Base-by-base conservation (phyloP, 768 basidiomycete species). In the Nidularia sp. region DNA sequence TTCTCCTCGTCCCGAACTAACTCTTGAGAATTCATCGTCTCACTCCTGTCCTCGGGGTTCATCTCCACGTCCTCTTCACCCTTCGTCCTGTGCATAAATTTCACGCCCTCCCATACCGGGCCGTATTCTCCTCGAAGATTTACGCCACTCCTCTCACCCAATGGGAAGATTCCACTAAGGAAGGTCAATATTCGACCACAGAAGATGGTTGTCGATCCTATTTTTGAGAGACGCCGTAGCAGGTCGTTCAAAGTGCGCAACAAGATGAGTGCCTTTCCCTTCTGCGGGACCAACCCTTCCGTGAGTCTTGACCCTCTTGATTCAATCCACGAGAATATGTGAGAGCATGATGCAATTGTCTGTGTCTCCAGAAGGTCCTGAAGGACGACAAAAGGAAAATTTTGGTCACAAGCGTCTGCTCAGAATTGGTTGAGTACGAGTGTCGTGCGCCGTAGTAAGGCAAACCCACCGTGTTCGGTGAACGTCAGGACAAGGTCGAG, bases 261-360 rank as follows among this genome's bases (percentile, higher is more conserved):
- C 10, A 97, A 77, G 50, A 88, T 75, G 36, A 94, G 85, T 2
- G 92, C 91, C 65, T 93, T 93, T 53, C 89, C 90, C 67, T 92
- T 92, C 69, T 89, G 84, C 1, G 91, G 90, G 4, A 87, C 79
- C 83, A 93, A 84, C 47, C 80, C 85, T 53, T 82, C 77, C 0
- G 90, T 94, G 35, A 94, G 75, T 12, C 87, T 77, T 12, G 74
- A 68, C 0, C 85, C 80, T 29, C 89, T 84, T 52, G 67, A 66
- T 70, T 95, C 92, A 46, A 94, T 86, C 88, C 91, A 95, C 3
- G 85, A 85, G 70, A 94, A 93, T 22, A 95, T 82, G 56, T 88
- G 85, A 7, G 90, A 90, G 62, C 93, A 94, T 13, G 90, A 92
- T 1, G 74, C 67, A 55, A 95, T 88, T 5, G 93, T 93, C 56